Conservation (phyloP, 495 filamentous ascomycete species). For the Penicillium verhagenii region DNA sequence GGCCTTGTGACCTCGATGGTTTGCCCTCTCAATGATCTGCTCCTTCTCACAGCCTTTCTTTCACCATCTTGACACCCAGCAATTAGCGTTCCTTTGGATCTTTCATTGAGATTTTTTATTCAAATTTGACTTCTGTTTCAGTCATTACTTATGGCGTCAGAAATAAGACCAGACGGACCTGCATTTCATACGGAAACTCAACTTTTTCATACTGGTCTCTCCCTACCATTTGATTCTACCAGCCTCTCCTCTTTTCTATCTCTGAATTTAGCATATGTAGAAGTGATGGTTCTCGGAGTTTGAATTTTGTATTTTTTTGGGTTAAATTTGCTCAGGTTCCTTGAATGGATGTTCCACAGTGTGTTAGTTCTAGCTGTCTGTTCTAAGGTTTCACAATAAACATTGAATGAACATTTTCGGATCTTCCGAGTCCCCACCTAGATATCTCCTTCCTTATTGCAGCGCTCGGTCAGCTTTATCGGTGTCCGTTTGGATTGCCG, state of each 20-base stretch:
- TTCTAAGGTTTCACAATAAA: not conserved
- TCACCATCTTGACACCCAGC: not conserved
- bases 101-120: not conserved
- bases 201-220: not conserved
- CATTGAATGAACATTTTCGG: no score
- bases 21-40: not conserved
- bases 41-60: not conserved
- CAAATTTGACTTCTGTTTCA: not conserved
- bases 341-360: not conserved
- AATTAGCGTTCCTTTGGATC: not conserved
- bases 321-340: not conserved
- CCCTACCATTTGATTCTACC: not conserved
- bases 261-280: constrained; percentile 17
- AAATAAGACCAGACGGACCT: constrained; percentile 11
- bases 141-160: constrained; percentile 4
- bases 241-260: not conserved
- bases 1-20: not conserved
- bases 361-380: not conserved
- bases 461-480: not conserved
- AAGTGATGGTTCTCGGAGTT: constrained; percentile 19
- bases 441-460: not conserved
- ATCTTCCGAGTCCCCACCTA: not conserved
- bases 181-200: not conserved
- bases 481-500: no score
- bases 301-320: not conserved